phyloP scores from a whole-genome alignment of 805 yeast species.

The Sugiyamaella qingdaonensis region DNA sequence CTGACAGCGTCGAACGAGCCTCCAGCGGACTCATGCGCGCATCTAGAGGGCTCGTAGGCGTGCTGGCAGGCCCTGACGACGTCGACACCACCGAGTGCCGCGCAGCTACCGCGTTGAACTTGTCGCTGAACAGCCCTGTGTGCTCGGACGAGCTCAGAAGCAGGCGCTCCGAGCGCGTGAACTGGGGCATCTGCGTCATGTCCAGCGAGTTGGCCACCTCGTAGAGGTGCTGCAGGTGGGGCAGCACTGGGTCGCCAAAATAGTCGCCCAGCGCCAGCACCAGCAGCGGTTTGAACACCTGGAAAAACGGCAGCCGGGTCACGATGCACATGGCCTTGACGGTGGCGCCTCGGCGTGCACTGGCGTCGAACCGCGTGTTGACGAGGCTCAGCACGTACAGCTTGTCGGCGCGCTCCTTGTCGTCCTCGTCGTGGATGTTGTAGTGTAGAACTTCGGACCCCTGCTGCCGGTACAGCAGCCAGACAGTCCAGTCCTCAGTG shows the following conservation, averaged over 20 bases:
- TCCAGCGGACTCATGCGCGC: background rate
- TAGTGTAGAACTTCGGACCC: conserved; percentile 25
- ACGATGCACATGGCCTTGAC: conserved; percentile 59
- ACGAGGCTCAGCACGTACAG: conserved; percentile 56
- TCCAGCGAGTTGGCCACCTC: conserved; percentile 29
- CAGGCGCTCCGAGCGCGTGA: conserved; percentile 26
- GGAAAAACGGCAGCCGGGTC: conserved; percentile 49
- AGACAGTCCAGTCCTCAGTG: conserved; percentile 52
- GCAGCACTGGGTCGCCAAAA: conserved; percentile 28
- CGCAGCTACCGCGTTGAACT: conserved; percentile 17
- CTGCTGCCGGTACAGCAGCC: conserved; percentile 36
- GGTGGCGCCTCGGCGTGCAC: conserved; percentile 52
- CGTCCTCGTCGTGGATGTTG: conserved; percentile 25
- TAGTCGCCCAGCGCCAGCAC: conserved; percentile 49
- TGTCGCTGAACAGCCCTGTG: conserved; percentile 26
- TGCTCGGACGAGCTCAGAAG: conserved; percentile 25
- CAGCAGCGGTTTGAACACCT: conserved; percentile 55
- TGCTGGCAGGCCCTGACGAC: too few species aligned
- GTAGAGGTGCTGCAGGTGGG: conserved; percentile 27
- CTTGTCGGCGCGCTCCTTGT: conserved; percentile 38
- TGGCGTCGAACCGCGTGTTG: conserved; percentile 41
- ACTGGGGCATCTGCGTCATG: conserved; percentile 27
- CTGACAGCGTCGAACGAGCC: background rate
- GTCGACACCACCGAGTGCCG: background rate
- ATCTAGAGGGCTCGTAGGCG: background rate